Evolutionary conservation across 441 rosid species (phyloP).

Genomic region (Lepidium campestre): DNA sequence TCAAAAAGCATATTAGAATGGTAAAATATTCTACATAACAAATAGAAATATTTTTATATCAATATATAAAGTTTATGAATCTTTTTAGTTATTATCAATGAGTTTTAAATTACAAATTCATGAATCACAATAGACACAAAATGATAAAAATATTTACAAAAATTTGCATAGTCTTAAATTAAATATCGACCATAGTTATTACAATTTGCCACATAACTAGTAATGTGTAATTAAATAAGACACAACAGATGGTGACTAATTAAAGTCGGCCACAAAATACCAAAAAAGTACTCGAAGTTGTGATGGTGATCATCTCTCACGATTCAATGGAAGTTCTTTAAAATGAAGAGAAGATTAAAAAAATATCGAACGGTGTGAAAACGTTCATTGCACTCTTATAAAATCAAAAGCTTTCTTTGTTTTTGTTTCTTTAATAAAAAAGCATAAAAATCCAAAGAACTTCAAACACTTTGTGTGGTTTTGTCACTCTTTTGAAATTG

Average conservation of each 20-base stretch:
- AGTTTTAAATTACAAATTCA: too few relatives aligned
- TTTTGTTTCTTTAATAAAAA: not conserved
- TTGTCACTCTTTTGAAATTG: not conserved
- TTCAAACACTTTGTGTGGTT: not conserved
- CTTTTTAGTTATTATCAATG: too few relatives aligned
- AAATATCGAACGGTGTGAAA: slow-evolving; percentile 1
- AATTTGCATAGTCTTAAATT: not conserved
- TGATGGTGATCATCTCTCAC: not conserved
- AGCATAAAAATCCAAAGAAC: not conserved
- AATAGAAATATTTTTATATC: too few relatives aligned
- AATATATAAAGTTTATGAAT: too few relatives aligned
- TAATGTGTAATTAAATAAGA: not conserved
- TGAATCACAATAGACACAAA: too few relatives aligned
- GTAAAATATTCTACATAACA: too few relatives aligned
- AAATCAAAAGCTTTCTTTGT: not conserved
- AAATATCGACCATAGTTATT: not conserved
- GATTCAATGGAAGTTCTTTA: not conserved
- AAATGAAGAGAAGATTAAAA: not conserved
- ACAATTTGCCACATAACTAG: not conserved
- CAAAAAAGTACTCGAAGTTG: not conserved
- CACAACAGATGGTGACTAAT: not conserved
- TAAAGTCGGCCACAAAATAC: not conserved
- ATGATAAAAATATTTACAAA: too few relatives aligned
- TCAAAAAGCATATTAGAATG: too few relatives aligned
- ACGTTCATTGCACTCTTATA: not conserved